These are phyloP conservation scores for Irpex rosettiformis DNA, from an alignment of 1,284 basidiomycete genomes.

Conservation along the genomic window DNA sequence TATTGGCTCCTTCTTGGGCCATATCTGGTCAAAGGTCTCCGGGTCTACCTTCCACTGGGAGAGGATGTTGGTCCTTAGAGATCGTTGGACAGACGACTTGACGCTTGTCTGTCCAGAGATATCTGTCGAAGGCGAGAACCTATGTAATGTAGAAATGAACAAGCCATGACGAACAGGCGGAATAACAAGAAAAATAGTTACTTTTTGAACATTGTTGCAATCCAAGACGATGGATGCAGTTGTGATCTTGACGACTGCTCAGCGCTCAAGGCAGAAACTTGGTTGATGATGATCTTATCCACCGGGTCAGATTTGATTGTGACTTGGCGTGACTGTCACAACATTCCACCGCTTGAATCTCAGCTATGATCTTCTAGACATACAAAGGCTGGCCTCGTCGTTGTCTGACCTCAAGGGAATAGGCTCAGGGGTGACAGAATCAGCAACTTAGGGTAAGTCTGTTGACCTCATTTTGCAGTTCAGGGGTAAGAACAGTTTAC, in stretches of 20 bases:
- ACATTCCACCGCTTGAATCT: background rate
- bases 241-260: background rate
- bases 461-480: background rate
- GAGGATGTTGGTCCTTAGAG: slow-evolving; percentile 79
- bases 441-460: too few relatives aligned
- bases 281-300: background rate
- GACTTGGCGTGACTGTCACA: background rate
- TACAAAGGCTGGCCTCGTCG: background rate
- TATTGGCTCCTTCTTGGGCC: slow-evolving; percentile 98
- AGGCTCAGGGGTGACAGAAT: too few relatives aligned
- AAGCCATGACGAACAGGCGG: background rate
- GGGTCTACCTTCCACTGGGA: slow-evolving; percentile 83
- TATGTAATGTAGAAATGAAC: slow-evolving; percentile 31
- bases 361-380: background rate
- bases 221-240: background rate
- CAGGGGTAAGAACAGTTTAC: background rate
- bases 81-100: slow-evolving; percentile 92
- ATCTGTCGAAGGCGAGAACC: slow-evolving; percentile 85
- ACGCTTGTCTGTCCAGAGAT: slow-evolving; percentile 91
- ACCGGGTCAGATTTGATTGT: background rate
- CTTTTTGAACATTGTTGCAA: slow-evolving; percentile 58
- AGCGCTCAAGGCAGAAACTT: background rate
- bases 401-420: background rate
- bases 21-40: slow-evolving; percentile 85
- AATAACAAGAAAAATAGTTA: slow-evolving; percentile 20